Evolutionary conservation across 2,329 filamentous ascomycete species (phyloP).

Genomic region (Colletotrichum sublineola): DNA sequence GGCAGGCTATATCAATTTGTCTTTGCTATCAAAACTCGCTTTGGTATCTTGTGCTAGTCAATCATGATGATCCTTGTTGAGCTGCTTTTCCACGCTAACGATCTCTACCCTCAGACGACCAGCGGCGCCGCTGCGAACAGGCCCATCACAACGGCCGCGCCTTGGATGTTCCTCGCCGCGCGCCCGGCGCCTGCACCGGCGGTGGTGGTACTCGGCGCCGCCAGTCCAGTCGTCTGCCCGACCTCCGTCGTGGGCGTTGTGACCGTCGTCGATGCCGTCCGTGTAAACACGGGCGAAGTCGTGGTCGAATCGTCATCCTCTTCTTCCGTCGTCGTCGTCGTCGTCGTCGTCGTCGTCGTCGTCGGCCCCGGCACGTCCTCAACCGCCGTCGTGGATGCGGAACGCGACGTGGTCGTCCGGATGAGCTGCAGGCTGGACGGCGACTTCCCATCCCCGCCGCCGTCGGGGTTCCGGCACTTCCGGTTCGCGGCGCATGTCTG

Average conservation of each 20-base stretch:
- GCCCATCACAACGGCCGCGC: slow-evolving; percentile 3
- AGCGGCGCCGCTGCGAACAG: slow-evolving; percentile 19
- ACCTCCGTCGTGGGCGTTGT: background rate
- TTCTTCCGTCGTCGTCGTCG: background rate
- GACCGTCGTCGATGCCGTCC: background rate
- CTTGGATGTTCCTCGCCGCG: background rate
- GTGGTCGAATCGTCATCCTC: slow-evolving; percentile 9
- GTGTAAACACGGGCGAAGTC: slow-evolving; percentile 33
- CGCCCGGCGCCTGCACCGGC: background rate
- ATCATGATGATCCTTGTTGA: background rate
- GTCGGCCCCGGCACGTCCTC: background rate
- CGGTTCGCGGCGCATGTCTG: slow-evolving; percentile 32
- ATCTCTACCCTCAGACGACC: background rate
- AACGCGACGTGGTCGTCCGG: background rate
- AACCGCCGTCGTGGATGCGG: background rate
- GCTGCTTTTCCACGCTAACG: background rate
- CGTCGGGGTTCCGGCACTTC: slow-evolving; percentile 13
- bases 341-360: background rate
- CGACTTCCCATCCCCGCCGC: slow-evolving; percentile 14
- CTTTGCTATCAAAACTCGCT: background rate
- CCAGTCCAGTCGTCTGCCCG: background rate
- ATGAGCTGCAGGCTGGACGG: background rate
- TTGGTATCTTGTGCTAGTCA: background rate
- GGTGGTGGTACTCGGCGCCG: background rate
- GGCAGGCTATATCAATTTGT: background rate